A percentile compares a stretch with the other conserved stretches of the same genome.
phyloP scores from a whole-genome alignment of 116 monocot genomes.

The Zostera marina region DNA sequence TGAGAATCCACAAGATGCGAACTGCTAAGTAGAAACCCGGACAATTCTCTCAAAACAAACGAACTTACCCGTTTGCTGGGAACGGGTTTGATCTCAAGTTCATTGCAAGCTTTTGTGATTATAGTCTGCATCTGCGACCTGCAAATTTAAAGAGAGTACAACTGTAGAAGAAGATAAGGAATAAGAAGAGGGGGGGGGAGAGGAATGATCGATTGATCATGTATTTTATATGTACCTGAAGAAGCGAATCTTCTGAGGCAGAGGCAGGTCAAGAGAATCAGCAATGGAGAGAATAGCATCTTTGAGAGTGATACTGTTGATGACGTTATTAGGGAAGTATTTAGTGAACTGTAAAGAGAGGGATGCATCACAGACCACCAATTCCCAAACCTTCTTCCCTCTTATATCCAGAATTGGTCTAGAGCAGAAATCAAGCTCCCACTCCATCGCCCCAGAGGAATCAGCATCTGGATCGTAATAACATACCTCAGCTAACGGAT shows the following conservation, averaged over 20 bases:
- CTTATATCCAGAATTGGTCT: constrained; percentile 80
- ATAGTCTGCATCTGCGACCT: constrained; percentile 99
- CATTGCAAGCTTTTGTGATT: constrained; percentile 74
- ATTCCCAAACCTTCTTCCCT: constrained; percentile 92
- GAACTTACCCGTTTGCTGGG: constrained; percentile 64
- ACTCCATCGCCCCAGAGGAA: constrained; percentile 33
- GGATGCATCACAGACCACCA: constrained; percentile 68
- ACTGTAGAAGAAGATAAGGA: not conserved
- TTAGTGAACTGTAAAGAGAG: constrained; percentile 86
- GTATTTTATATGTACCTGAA: constrained; percentile 35
- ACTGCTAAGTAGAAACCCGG: no score
- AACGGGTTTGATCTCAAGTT: constrained; percentile 61
- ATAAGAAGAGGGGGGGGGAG: not conserved
- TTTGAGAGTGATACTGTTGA: constrained; percentile 83
- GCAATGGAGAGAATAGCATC: constrained; percentile 58
- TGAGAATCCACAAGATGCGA: not conserved
- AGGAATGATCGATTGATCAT: not conserved
- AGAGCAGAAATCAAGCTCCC: constrained; percentile 96
- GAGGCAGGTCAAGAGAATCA: constrained; percentile 28
- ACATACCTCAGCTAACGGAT: constrained; percentile 52
- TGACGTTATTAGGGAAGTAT: constrained; percentile 87
- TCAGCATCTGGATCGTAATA: constrained; percentile 59
- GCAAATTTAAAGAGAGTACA: not conserved
- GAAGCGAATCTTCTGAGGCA: constrained; percentile 80
- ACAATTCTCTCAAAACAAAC: not conserved